phyloP scores from a whole-genome alignment of 1,284 basidiomycete species.

The Tausonia pullulans region DNA sequence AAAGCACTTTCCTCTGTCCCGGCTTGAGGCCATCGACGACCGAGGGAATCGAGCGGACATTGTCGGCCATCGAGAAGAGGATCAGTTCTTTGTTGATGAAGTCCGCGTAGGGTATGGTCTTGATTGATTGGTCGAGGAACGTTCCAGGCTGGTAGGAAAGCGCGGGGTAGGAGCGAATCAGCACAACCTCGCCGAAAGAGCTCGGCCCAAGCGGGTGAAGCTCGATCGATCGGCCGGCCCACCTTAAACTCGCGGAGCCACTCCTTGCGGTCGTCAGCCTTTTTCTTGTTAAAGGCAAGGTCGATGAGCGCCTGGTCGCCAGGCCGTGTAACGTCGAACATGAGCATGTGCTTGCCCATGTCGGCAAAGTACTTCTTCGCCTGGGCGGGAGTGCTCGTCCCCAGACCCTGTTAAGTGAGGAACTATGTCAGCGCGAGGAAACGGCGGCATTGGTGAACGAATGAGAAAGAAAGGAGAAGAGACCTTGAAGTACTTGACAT shows the following conservation, averaged over 20 bases:
- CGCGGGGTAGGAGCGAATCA: neutral
- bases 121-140: conserved; percentile 78
- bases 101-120: conserved; percentile 77
- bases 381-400: conserved; percentile 79
- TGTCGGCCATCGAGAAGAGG: conserved; percentile 98
- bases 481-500: conserved; percentile 93
- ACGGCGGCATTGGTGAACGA: neutral
- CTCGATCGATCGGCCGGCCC: conserved; percentile 15
- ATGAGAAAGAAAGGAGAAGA: conserved; percentile 18
- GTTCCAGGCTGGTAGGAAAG: conserved; percentile 63
- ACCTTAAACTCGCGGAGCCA: conserved; percentile 92
- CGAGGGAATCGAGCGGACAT: conserved; percentile 88
- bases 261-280: conserved; percentile 96
- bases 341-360: conserved; percentile 88
- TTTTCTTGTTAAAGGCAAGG: conserved; percentile 99
- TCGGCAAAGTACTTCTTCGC: conserved; percentile 87
- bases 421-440: conserved; percentile 5
- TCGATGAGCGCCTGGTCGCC: conserved; percentile 88
- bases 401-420: conserved; percentile 63
- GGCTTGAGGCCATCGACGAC: conserved; percentile 93
- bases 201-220: neutral
- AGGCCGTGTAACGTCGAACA: conserved; percentile 68
- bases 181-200: neutral
- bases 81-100: conserved; percentile 99
- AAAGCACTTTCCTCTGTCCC: conserved; percentile 96